Evolutionary conservation across 176 grass and related monocot genomes (phyloP), one percentile per base, ranked within the genome.

Genomic region (Avena atlantica): DNA sequence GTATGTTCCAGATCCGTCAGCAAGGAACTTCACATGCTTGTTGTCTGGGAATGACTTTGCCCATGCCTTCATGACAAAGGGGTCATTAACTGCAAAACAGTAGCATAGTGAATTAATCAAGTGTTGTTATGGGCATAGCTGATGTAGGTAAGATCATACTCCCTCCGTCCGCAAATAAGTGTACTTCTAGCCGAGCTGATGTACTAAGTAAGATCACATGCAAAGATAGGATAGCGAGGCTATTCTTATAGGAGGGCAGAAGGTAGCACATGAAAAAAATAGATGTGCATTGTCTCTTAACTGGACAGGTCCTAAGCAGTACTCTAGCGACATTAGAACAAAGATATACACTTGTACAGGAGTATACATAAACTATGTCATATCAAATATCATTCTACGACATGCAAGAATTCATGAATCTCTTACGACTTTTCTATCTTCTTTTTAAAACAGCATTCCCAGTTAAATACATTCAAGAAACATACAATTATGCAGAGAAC

Each of bases 31-130:
- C 67, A 99, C 94, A 16, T 96, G 73, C 69, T 96, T 99, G 91
- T 94, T 99, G 31, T 99, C 97, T 20, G 94, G 89, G 89, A 93
- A 97, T 70, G 91, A 76, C 82, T 97, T 97, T 65, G 95, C 85
- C 95, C 95, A 97, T 74, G 91, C 95, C 91, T 95, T 97, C 95
- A 97, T 97, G 79, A 97, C 95, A 84, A 95, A 97, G 58, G 86
- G 86, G 58, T 97, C 95, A 8, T 97, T 97, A 50, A 97, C 95
- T 97, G 87, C 87, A 78, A 34, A 86, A 86, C 34, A 23, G 56
- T 29, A 75, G 59, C 1, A 78, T 0, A 78, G 8, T n/a, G 48
- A 78, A 70, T 82, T 48, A 72, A 47, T 57, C 19, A 82, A 52
- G 24, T 44, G 15, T 8, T 40, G 31, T 27, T 61, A 25, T 60